Conservation (phyloP, 2,329 filamentous ascomycete genomes). For the Curvularia eragrostidis region DNA sequence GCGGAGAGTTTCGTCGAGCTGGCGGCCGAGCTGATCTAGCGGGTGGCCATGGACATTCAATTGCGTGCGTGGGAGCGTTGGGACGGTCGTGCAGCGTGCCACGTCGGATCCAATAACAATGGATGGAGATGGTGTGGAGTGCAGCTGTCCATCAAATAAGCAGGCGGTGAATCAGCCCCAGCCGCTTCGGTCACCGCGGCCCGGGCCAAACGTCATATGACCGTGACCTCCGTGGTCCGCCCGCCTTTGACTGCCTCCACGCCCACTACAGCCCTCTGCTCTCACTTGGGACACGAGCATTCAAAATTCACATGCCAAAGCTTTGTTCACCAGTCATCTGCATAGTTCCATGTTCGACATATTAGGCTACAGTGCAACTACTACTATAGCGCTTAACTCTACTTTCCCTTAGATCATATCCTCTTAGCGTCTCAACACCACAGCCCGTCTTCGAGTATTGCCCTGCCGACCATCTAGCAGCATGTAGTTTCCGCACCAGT, state of each 20-base stretch:
- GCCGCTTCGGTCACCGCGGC: slow-evolving; percentile 39
- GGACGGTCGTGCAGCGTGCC: slow-evolving; percentile 40
- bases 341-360: background rate
- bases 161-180: slow-evolving; percentile 36
- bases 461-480: background rate
- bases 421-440: background rate
- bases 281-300: background rate
- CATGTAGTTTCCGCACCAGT: background rate
- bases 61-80: slow-evolving; percentile 32
- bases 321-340: background rate
- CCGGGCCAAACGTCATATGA: slow-evolving; percentile 27
- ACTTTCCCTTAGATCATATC: background rate
- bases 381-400: slow-evolving; percentile 1
- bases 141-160: slow-evolving; percentile 36
- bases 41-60: slow-evolving; percentile 40
- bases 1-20: slow-evolving; percentile 20
- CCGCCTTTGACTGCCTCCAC: background rate
- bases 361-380: background rate
- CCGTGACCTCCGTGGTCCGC: slow-evolving; percentile 5
- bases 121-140: slow-evolving; percentile 29
- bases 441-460: background rate
- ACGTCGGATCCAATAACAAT: slow-evolving; percentile 45
- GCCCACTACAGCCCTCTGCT: background rate
- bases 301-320: background rate
- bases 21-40: slow-evolving; percentile 25